Base-by-base conservation (phyloP, 768 basidiomycete species). In the Psilocybe tampanensis region DNA sequence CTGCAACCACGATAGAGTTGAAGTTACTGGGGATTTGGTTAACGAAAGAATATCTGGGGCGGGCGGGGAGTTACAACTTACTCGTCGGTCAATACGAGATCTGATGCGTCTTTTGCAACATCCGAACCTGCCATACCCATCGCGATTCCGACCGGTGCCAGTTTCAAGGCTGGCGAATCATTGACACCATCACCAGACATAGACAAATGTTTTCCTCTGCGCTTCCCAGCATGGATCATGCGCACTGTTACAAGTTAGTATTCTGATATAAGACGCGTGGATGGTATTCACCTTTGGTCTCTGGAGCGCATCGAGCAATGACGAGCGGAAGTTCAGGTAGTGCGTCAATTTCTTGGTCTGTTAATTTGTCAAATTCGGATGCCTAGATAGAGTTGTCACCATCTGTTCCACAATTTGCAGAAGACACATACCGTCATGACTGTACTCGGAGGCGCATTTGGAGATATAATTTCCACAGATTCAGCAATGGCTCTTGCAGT, bases 161-260 rank as follows among this genome's bases (percentile, higher is more conserved):
- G 73, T 64, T 82, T 82, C 53, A 85, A 73, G 0, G 83, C 79
- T 26, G 84, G 83, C 2, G 80, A 78, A 60, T 86, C 85, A 66
- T 85, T 86, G 52, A 85, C 83, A 48, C 83, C 83, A 54, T 79
- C 80, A 17, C 82, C 82, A 17, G 81, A 81, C 80, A 85, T 85
- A 7, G 81, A 81, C 52, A 81, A 67, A 61, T 77, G 77, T 45
- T 79, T 77, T 50, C 77, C 78, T 32, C 84, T 73, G 29, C 84
- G 74, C 61, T 84, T 82, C 7, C 83, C 78, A 13, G 83, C 84
- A 54, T 84, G 79, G 44, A 85, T 82, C 82, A 82, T 84, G 19
- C 76, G 73, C 5, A 80, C 78, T 71, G 53, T 36, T 39, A 13
- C 21, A 39, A 21, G 39, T 24, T 47, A 51, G 8, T 56, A 45